Base-by-base conservation (phyloP, 805 yeast species). In the Hanseniaspora nectarophila region DNA sequence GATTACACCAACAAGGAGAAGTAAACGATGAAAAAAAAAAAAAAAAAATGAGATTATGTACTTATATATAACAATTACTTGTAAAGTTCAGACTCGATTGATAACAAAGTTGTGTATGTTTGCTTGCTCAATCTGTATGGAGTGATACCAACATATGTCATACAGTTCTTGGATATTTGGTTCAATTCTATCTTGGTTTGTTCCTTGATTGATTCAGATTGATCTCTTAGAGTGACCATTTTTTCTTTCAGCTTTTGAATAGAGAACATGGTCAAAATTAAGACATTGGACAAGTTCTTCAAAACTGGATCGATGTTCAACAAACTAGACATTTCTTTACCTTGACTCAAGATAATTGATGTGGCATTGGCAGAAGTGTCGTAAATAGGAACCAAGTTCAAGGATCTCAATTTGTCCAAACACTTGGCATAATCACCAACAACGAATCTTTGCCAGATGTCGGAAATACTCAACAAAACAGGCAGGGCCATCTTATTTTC, bases 91-190 rank as follows among this genome's bases (percentile, higher is more conserved):
- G 71, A 68, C 62, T 85, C 95, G 54, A 85, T 67, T 56, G 74
- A 77, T 31, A 83, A 78, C 60, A 85, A 69, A 39, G 79, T 73
- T 58, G 85, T 78, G 63, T 84, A 86, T 0, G 86, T 81, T 59
- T 86, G 95, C 52, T 74, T 69, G 8, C 96, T 95, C 94, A 89
- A 86, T 63, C 83, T 81, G 67, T 85, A 88, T 67, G 86, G 95
- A 34, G 89, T 82, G 81, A 90, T 83, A 55, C 97, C 97, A 6
- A 97, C 95, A 65, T 83, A 90, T 3, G 89, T 78, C 88, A 89
- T 87, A 66, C 95, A 84, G 66, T 87, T 87, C 64, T 80, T 82
- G 2, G 95, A 87, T 56, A 82, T 73, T 56, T 74, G 74, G 47
- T 72, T 72, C 61, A 86, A 68, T 39, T 77, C 75, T 3, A 65